Evolutionary conservation across 2,329 filamentous ascomycete species (phyloP), one percentile per base, ranked within the genome.

Genomic region (Graphilbum ipis-grandicollis): DNA sequence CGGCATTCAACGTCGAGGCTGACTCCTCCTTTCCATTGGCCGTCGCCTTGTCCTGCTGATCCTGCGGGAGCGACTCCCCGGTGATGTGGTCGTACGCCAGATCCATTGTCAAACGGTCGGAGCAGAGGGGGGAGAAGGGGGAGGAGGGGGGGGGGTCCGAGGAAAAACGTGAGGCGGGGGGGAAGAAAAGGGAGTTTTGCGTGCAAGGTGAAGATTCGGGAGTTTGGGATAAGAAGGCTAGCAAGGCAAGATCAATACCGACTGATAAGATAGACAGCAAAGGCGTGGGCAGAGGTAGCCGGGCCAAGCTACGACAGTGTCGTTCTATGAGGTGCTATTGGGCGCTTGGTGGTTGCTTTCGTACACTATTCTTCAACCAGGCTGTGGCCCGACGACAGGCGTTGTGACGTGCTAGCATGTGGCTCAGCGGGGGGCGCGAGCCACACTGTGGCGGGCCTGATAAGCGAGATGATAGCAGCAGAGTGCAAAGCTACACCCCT

Each of bases 61-160:
- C 65, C 48, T 73, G 68, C 29, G 71, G 65, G 43, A 82, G 68
- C 36, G 74, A 70, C 55, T 90, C 78, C 62, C 93, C 84, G 54
- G 84, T 77, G 50, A 96, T 93, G 57, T 93, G 85, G 53, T 98
- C 90, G 68, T 96, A 98, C 32, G 86, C 86, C 52, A 92, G 68
- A 71, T 98, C 90, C 90, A 98, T 96, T 45, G 45, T 50, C 18
- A 21, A 3, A 14, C 8, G 19, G 3, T 7, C 3, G 30, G 26
- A n/a, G 5, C 21, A 22, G 4, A 22, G 21, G 18, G 19, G 28
- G 21, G 26, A 4, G 17, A 13, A 21, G 6, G 12, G 5, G 25
- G 31, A 18, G 3, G 28, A 15, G 9, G 21, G 26, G 6, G 17
- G 8, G 22, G 6, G 12, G 5, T 19, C 25, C 18, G 3, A 23